phyloP scores from a whole-genome alignment of 2,329 filamentous ascomycete genomes.

The Rhinocladiella mackenziei region DNA sequence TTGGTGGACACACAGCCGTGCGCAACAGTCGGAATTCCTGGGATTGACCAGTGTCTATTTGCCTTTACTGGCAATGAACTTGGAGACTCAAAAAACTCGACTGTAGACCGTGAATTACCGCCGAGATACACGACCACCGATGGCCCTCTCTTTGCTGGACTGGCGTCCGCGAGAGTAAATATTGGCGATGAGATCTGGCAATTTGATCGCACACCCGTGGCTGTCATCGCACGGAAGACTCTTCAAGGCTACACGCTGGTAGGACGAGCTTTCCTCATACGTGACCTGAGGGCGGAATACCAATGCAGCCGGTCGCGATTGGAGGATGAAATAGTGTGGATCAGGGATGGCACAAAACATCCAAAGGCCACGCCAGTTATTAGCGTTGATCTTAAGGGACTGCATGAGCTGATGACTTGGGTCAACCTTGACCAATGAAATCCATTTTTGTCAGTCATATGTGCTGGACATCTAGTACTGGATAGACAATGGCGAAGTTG shows the following conservation, averaged over 20 bases:
- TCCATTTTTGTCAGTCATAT: no score
- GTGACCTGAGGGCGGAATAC: not conserved
- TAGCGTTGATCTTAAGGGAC: not conserved
- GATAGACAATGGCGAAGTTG: no score
- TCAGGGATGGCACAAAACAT: not conserved
- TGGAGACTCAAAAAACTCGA: not conserved
- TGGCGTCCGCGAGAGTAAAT: not conserved
- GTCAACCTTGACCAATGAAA: no score
- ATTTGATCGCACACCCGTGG: not conserved
- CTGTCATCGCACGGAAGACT: not conserved
- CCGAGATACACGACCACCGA: no score
- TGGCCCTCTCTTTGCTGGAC: no score
- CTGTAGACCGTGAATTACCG: no score
- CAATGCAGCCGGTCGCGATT: not conserved
- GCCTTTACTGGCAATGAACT: not conserved
- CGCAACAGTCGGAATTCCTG: not conserved
- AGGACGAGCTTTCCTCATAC: not conserved
- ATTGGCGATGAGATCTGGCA: conserved; percentile 2
- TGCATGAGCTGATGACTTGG: not conserved
- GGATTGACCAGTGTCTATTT: not conserved
- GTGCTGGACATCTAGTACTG: no score
- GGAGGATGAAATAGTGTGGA: not conserved
- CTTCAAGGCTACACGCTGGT: not conserved
- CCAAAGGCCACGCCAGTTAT: not conserved
- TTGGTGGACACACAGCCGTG: not conserved